Percentiles rank a stretch among this genome's conserved stretches.
phyloP scores from a whole-genome alignment of 1,139 yeast genomes.

The Geotrichum phurueaensis region DNA sequence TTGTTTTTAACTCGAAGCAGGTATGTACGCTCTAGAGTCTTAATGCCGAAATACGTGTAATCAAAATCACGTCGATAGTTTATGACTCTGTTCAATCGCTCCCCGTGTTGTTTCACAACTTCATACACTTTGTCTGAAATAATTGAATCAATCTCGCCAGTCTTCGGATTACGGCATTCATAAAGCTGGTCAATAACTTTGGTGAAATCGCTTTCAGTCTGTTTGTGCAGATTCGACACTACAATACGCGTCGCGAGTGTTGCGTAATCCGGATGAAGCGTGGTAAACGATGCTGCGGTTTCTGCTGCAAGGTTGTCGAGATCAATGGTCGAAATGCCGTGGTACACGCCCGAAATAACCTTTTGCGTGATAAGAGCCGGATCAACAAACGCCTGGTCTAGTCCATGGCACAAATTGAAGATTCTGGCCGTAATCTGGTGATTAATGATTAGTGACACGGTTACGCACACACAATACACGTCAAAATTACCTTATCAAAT shows the following conservation, averaged over 20 bases:
- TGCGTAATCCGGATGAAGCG: slow-evolving; percentile 86
- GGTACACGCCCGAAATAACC: slow-evolving; percentile 68
- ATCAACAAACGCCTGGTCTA: slow-evolving; percentile 60
- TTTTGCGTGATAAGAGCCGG: slow-evolving; percentile 67
- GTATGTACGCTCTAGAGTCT: slow-evolving; percentile 68
- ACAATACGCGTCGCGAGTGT: slow-evolving; percentile 80
- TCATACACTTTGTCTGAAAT: slow-evolving; percentile 54
- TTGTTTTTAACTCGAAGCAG: slow-evolving; percentile 51
- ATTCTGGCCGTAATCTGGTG: slow-evolving; percentile 45
- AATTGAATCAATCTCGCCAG: slow-evolving; percentile 62
- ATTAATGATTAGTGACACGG: neutral
- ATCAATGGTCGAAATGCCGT: slow-evolving; percentile 78
- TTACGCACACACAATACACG: neutral
- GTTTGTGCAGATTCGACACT: slow-evolving; percentile 68
- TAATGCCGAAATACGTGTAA: slow-evolving; percentile 68
- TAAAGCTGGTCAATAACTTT: slow-evolving; percentile 61
- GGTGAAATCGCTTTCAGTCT: slow-evolving; percentile 67
- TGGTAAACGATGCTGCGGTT: slow-evolving; percentile 82
- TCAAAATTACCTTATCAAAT: slow-evolving; percentile 44
- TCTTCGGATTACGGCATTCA: slow-evolving; percentile 56
- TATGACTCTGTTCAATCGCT: slow-evolving; percentile 56
- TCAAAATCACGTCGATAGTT: slow-evolving; percentile 61
- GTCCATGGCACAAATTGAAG: slow-evolving; percentile 53
- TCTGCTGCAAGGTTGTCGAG: slow-evolving; percentile 77
- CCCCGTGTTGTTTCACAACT: slow-evolving; percentile 47